phyloP scores from a whole-genome alignment of 805 yeast species.

The Torulaspora gathmanii region DNA sequence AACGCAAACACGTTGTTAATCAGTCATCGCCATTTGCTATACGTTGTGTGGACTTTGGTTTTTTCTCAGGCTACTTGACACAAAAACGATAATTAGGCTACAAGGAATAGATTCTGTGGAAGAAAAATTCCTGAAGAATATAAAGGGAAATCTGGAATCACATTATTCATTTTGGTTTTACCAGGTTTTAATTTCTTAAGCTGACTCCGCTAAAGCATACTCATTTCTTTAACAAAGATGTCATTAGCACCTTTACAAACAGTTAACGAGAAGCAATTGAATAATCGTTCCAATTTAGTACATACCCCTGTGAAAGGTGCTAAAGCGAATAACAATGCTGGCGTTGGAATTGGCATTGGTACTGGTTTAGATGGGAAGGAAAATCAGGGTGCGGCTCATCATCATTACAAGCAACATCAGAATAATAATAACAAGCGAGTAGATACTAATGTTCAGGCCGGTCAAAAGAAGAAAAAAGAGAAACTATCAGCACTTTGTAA shows the following conservation, averaged over 20 bases:
- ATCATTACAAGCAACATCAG: conserved; percentile 1
- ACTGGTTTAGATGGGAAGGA: conserved; percentile 19
- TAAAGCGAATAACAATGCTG: conserved; percentile 9
- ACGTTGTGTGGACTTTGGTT: not conserved
- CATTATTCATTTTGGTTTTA: not conserved
- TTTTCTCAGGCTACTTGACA: conserved; percentile 5
- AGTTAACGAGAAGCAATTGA: conserved; percentile 34
- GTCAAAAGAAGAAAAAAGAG: conserved; percentile 69
- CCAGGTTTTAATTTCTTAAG: not conserved
- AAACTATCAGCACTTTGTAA: conserved; percentile 86
- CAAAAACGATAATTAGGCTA: conserved; percentile 7
- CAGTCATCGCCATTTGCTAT: not conserved
- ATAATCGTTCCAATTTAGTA: conserved; percentile 29
- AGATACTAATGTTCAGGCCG: conserved; percentile 29
- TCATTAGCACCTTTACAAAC: conserved; percentile 36
- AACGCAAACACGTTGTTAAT: not conserved
- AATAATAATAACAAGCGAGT: conserved; percentile 17
- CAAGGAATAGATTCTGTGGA: not conserved
- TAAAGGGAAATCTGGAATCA: conserved; percentile 5
- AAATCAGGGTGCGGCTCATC: conserved; percentile 14
- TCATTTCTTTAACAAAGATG: conserved; percentile 15
- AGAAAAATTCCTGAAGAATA: conserved; percentile 1
- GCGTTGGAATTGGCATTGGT: conserved; percentile 7
- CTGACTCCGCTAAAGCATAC: not conserved
- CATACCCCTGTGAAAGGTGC: conserved; percentile 32